These are phyloP conservation scores for Guadua angustifolia DNA, from an alignment of 176 grass and related monocot genomes.

Conservation along the genomic window DNA sequence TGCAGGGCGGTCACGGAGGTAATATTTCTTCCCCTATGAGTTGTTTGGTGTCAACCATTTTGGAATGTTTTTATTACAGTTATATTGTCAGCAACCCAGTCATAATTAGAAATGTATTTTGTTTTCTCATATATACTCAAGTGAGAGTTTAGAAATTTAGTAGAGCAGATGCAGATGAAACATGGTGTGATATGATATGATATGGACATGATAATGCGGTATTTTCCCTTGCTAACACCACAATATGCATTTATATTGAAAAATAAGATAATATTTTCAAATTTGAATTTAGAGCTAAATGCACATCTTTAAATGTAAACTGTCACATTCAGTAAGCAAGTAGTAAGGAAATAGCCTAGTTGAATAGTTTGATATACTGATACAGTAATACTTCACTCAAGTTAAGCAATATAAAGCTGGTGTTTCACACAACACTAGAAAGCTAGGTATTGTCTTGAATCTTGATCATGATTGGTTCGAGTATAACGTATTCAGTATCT, in stretches of 20 bases:
- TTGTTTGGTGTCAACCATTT: constrained; percentile 25
- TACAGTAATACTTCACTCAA: neutral
- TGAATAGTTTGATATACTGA: neutral
- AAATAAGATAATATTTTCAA: neutral
- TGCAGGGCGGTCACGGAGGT: constrained; percentile 96
- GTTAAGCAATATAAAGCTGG: neutral
- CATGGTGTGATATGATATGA: constrained; percentile 4
- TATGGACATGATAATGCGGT: neutral
- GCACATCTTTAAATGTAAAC: neutral
- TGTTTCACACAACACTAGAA: constrained; percentile 13
- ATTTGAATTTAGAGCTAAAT: neutral
- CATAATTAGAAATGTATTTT: constrained; percentile 9
- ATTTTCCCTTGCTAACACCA: neutral
- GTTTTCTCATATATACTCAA: neutral
- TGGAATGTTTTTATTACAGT: neutral
- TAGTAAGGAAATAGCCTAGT: neutral
- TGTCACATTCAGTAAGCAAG: neutral
- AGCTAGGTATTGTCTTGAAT: neutral
- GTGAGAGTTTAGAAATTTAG: constrained; percentile 1
- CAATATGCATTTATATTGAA: neutral
- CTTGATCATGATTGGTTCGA: neutral
- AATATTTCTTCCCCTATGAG: constrained; percentile 5
- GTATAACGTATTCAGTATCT: neutral
- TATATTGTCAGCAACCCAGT: neutral
- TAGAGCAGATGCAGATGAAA: constrained; percentile 2